Conservation (phyloP, 352 stramenopile genomes). For the Phytophthora tentaculata region DNA sequence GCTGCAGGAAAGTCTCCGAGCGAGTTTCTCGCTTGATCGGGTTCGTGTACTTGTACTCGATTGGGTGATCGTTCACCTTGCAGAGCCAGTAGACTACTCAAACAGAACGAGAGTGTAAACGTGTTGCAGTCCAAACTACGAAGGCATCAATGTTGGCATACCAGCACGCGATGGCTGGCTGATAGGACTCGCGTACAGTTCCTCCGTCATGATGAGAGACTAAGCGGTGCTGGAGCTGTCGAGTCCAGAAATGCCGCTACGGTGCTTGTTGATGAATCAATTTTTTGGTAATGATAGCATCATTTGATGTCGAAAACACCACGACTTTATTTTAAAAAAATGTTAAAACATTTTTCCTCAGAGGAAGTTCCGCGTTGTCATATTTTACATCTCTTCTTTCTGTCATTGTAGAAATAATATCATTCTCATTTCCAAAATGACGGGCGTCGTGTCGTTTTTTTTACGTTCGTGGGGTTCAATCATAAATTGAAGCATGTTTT, state of each 20-base stretch:
- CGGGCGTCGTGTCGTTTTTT: conserved; percentile 7
- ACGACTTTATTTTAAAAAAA: too few species aligned
- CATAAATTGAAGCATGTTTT: background rate
- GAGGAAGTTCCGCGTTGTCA: too few species aligned
- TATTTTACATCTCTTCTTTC: background rate
- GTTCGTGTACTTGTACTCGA: conserved; percentile 68
- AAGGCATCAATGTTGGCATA: conserved; percentile 16
- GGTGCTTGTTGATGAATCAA: conserved; percentile 38
- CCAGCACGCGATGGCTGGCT: conserved; percentile 71
- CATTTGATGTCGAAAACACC: conserved; percentile 7
- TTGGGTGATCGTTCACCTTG: conserved; percentile 68
- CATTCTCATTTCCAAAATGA: conserved; percentile 1
- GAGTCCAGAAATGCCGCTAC: too few species aligned
- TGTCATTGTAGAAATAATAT: background rate
- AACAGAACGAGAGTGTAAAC: background rate
- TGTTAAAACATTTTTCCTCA: too few species aligned
- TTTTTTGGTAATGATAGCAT: conserved; percentile 19
- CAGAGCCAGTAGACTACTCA: conserved; percentile 69
- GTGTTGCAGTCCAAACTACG: background rate
- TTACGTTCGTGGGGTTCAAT: conserved; percentile 13
- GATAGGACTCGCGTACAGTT: conserved; percentile 63
- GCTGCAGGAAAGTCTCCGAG: conserved; percentile 53
- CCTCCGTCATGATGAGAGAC: conserved; percentile 39
- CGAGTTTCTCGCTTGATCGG: conserved; percentile 55
- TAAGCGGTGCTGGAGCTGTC: too few species aligned